phyloP scores from a whole-genome alignment of 169 alveolate species.

The Amoebophrya sp. region DNA sequence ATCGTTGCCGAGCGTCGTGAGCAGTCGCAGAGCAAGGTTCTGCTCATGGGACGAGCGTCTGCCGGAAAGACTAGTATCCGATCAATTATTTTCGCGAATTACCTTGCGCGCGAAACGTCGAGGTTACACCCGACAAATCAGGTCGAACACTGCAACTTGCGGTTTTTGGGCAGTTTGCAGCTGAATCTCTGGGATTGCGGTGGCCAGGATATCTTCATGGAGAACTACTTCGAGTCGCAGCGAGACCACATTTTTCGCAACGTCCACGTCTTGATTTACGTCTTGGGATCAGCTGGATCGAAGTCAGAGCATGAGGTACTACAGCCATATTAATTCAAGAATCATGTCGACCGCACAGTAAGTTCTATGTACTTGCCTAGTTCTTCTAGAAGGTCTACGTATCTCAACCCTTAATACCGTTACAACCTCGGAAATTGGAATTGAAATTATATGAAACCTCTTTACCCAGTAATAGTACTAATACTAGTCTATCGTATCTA shows the following conservation, averaged over 20 bases:
- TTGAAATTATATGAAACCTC: no score
- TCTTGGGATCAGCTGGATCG: conserved; percentile 54
- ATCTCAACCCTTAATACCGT: no score
- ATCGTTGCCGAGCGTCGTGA: no score
- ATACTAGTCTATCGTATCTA: no score
- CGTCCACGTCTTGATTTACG: conserved; percentile 84
- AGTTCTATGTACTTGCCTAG: no score
- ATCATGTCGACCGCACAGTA: no score
- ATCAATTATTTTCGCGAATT: conserved; percentile 89
- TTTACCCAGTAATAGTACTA: no score
- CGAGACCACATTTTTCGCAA: conserved; percentile 71
- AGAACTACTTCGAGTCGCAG: conserved; percentile 81
- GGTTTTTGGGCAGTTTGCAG: conserved; percentile 81
- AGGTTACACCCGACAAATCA: conserved; percentile 58
- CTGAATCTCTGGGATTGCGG: conserved; percentile 91
- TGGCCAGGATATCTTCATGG: conserved; percentile 88
- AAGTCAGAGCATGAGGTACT: no score
- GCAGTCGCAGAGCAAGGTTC: conserved; percentile 61
- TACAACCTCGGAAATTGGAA: no score
- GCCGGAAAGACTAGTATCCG: conserved; percentile 91
- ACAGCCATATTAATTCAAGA: not conserved
- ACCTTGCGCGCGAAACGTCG: conserved; percentile 71
- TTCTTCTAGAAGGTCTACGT: no score
- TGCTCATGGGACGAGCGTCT: conserved; percentile 83
- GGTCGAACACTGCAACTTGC: conserved; percentile 66